These are phyloP conservation scores for Lepidopterella palustris DNA, from an alignment of 495 filamentous ascomycete genomes.

Conservation along the genomic window DNA sequence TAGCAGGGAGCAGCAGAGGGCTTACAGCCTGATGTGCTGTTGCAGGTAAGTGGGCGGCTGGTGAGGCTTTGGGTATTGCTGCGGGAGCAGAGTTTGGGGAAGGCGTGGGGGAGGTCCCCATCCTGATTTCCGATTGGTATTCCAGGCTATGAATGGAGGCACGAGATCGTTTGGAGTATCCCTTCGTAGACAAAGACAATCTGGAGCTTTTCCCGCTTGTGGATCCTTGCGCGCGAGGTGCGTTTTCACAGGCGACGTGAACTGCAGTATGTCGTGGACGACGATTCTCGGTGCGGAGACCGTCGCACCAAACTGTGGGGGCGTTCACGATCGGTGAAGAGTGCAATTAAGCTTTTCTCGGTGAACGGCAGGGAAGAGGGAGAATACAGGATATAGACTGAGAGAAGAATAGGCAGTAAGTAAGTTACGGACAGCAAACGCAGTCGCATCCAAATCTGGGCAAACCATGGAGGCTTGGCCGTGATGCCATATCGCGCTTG, in stretches of 20 bases:
- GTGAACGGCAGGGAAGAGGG: background rate
- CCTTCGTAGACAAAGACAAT: conserved; percentile 23
- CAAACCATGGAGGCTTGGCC: conserved; percentile 19
- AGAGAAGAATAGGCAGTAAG: background rate
- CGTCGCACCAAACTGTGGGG: background rate
- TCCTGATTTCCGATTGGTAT: conserved; percentile 21
- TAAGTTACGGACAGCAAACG: background rate
- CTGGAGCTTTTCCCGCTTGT: conserved; percentile 10
- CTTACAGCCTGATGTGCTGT: conserved; percentile 5
- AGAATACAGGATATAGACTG: background rate
- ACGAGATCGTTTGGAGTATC: conserved; percentile 24
- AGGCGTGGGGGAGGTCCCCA: conserved; percentile 26
- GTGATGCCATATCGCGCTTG: conserved; percentile 15
- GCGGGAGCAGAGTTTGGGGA: conserved; percentile 5
- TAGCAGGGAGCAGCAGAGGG: conserved; percentile 16
- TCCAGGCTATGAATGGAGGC: conserved; percentile 18
- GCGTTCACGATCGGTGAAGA: conserved; percentile 5
- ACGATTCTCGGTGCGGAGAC: conserved; percentile 17
- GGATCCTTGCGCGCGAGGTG: conserved; percentile 20
- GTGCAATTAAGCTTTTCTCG: background rate
- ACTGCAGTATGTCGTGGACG: conserved; percentile 14
- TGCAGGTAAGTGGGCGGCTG: conserved; percentile 1
- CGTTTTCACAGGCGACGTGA: conserved; percentile 19
- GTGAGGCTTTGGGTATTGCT: conserved; percentile 20
- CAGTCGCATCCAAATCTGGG: conserved; percentile 14